Conservation (phyloP, 768 basidiomycete species). For the Amanita subjunquillea region DNA sequence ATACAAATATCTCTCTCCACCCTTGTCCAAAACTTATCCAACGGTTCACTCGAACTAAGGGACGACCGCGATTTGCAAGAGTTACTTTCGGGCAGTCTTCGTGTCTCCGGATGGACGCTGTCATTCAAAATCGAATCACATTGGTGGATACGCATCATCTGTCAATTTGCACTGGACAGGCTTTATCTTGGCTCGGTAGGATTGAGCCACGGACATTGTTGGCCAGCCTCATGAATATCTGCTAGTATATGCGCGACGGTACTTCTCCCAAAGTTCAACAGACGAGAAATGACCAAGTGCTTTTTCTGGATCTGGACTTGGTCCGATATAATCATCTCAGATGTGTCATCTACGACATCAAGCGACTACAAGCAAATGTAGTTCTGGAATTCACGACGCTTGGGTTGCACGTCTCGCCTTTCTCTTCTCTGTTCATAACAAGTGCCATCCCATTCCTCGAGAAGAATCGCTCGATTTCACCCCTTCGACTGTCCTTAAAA, state of each 20-base stretch:
- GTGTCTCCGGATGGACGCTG: not conserved
- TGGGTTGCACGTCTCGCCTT: not conserved
- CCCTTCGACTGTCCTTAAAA: not conserved
- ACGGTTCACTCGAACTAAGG: conserved; percentile 2
- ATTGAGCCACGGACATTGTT: not conserved
- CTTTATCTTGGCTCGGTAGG: not conserved
- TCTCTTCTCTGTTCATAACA: not conserved
- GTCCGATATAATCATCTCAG: not conserved
- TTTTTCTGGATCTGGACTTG: not conserved
- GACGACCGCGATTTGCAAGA: not conserved
- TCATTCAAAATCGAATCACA: not conserved
- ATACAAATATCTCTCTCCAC: not conserved
- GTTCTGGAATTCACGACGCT: conserved; percentile 5
- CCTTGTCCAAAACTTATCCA: not conserved
- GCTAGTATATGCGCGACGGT: not conserved
- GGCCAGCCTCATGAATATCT: not conserved
- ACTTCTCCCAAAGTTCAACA: not conserved
- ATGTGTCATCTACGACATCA: not conserved
- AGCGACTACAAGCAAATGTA: not conserved
- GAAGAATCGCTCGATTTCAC: not conserved
- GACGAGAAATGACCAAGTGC: not conserved
- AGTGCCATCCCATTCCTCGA: conserved; percentile 2
- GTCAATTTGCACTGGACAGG: not conserved
- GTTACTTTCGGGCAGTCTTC: not conserved
- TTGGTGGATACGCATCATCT: not conserved